A percentile compares a stretch with the other conserved stretches of the same genome.
Evolutionary conservation across 345 rosid genomes (phyloP).

Genomic region (Aethionema arabicum): DNA sequence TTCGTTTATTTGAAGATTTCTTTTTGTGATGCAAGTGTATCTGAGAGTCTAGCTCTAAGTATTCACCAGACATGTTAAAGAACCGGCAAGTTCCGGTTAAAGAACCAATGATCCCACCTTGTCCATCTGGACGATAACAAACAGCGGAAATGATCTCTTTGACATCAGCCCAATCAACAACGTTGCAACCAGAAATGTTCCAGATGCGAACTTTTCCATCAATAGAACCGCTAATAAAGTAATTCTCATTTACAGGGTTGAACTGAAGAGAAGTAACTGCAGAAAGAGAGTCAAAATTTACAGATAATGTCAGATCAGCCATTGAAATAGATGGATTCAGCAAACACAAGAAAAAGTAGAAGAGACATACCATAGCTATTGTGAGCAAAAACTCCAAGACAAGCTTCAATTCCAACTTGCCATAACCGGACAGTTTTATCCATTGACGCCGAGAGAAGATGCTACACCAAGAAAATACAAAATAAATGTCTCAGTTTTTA

Average conservation of each 20-base stretch:
- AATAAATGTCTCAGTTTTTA: slow-evolving; percentile 17
- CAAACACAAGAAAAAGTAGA: slow-evolving; percentile 11
- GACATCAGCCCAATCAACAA: slow-evolving; percentile 77
- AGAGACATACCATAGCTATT: slow-evolving; percentile 62
- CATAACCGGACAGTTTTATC: slow-evolving; percentile 81
- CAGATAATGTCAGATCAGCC: slow-evolving; percentile 21
- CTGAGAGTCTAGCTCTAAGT: slow-evolving; percentile 69
- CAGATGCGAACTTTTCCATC: slow-evolving; percentile 88
- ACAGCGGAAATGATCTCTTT: slow-evolving; percentile 80
- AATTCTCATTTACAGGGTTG: slow-evolving; percentile 68
- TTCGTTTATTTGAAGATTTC: slow-evolving; percentile 66
- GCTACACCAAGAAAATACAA: slow-evolving; percentile 46
- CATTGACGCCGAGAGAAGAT: slow-evolving; percentile 70
- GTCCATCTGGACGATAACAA: slow-evolving; percentile 82
- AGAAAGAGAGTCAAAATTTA: slow-evolving; percentile 22
- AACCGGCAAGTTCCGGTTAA: slow-evolving; percentile 58
- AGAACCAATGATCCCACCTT: slow-evolving; percentile 57
- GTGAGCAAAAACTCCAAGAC: slow-evolving; percentile 67
- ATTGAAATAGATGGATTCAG: slow-evolving; percentile 9
- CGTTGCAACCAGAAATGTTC: slow-evolving; percentile 61
- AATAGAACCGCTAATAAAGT: slow-evolving; percentile 80
- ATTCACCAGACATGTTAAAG: slow-evolving; percentile 56
- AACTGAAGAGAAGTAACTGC: slow-evolving; percentile 85
- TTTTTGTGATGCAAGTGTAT: slow-evolving; percentile 59
- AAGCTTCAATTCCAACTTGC: slow-evolving; percentile 57